Percentiles rank a stretch among this genome's conserved stretches.
Conservation (phyloP, 2,329 filamentous ascomycete genomes). For the Aspergillus pseudoglaucus region DNA sequence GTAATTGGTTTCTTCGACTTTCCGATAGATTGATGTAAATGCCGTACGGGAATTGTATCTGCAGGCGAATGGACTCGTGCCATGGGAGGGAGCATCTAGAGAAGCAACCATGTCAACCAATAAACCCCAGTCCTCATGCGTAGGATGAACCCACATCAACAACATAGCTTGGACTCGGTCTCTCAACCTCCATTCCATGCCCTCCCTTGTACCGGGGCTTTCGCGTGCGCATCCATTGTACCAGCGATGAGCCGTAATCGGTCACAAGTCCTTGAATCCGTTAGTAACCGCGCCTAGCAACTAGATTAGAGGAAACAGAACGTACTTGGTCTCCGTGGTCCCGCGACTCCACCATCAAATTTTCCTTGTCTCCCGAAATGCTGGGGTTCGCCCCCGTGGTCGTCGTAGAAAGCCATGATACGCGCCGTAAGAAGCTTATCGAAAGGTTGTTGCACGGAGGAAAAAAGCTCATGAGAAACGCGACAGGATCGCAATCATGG, state of each 20-base stretch:
- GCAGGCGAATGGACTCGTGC: constrained; percentile 68
- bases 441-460: constrained; percentile 2
- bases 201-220: constrained; percentile 67
- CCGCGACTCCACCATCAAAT: constrained; percentile 28
- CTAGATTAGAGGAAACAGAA: constrained; percentile 1
- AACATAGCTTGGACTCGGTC: constrained; percentile 83
- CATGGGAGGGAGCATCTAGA: constrained; percentile 76
- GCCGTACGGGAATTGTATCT: constrained; percentile 87
- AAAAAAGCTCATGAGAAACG: constrained; percentile 7
- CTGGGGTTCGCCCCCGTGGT: constrained; percentile 29
- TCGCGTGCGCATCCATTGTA: constrained; percentile 84
- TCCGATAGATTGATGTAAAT: constrained; percentile 95
- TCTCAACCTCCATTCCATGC: constrained; percentile 68
- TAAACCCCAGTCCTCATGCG: background rate
- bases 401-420: constrained; percentile 36
- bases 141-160: constrained; percentile 60
- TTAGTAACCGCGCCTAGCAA: background rate
- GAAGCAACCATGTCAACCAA: constrained; percentile 7
- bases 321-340: constrained; percentile 37
- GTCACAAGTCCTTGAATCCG: constrained; percentile 65
- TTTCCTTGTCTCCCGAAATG: constrained; percentile 25
- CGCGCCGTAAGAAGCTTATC: constrained; percentile 1
- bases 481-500: constrained; percentile 10
- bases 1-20: constrained; percentile 98
- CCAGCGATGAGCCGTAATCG: constrained; percentile 84